Evolutionary conservation across 495 filamentous ascomycete genomes (phyloP), one percentile per base, ranked within the genome.

Genomic region (Neurospora hispaniola): DNA sequence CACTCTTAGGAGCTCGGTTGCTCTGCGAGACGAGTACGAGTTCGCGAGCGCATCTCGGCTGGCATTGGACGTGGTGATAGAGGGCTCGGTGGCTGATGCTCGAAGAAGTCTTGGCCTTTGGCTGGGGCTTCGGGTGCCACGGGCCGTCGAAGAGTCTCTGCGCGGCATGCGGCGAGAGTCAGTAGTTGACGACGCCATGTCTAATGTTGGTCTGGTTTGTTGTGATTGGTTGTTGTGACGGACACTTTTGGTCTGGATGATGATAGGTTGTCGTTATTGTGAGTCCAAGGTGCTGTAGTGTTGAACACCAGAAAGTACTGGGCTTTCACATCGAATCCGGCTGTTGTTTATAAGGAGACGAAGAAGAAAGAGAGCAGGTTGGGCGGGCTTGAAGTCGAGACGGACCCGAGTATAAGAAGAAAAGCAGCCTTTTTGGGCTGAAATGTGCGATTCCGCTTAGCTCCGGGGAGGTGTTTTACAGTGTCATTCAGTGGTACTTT

Each of bases 41-140:
- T 76, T 83, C 20, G 84, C 82, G 44, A 87, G 78, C 44, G 86
- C 79, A 42, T 84, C 84, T 71, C 81, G 81, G 74, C 82, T 85
- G 59, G 85, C 82, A 73, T 87, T 86, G 71, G 85, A 86, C 2
- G 84, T 84, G n/a, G 85, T 87, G 73, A 88, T 85, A 46, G 84
- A 85, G 0, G 86, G 85, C 72, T 85, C 85, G 40, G 86, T 88
- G 42, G 85, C 86, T 54, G 81, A 79, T 18, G 85, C 82, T 62
- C 86, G 81, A 70, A 87, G 80, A 40, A 88, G 80, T 70, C 83
- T 83, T 59, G 86, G 86, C 72, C 86, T 81, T 71, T 78, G 73
- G 74, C 79, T 74, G 74, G 54, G 41, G 73, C 77, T 79, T 38
- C 78, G 76, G n/a, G 78, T 66, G 14, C 54, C 54, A 66, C 27